A percentile compares a stretch with the other conserved stretches of the same genome.
Conservation (phyloP, 139 green algal genomes). For the Ettlia oleoabundans region DNA sequence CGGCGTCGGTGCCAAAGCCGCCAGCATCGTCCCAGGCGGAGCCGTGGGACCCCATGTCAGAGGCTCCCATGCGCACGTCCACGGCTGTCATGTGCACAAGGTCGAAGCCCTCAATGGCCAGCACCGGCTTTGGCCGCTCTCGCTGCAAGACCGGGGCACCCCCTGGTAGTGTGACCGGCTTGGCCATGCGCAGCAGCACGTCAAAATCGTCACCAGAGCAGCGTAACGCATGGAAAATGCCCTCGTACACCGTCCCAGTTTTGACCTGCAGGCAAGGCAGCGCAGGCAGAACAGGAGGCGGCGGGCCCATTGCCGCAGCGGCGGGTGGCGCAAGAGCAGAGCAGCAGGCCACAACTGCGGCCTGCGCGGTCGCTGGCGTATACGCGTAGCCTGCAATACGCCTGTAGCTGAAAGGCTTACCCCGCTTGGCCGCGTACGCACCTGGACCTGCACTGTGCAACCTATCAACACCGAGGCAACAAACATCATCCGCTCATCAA, state of each 20-base stretch:
- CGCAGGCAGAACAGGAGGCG: not conserved
- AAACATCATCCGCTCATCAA: conserved; percentile 39
- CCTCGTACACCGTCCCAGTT: conserved; percentile 70
- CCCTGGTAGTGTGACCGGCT: not conserved
- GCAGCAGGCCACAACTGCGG: not conserved
- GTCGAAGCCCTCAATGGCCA: conserved; percentile 49
- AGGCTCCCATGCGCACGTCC: conserved; percentile 69
- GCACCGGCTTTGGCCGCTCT: not conserved
- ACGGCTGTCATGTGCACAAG: conserved; percentile 64
- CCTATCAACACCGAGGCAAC: conserved; percentile 69
- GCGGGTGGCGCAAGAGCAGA: not conserved
- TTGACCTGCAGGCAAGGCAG: conserved; percentile 50
- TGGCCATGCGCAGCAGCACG: conserved; percentile 66
- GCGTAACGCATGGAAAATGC: conserved; percentile 69
- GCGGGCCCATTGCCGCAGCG: not conserved
- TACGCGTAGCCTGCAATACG: no score
- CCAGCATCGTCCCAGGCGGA: conserved; percentile 44
- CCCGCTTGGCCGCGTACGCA: conserved; percentile 31
- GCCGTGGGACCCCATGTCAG: conserved; percentile 56
- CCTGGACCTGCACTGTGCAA: conserved; percentile 74
- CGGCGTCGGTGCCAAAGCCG: conserved; percentile 80
- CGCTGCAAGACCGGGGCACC: not conserved
- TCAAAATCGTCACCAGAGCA: conserved; percentile 31
- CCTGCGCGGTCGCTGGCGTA: no score
- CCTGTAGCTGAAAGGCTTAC: no score